Base-by-base conservation (phyloP, 2,329 filamentous ascomycete species). In the Dendrostoma leiphaemia region DNA sequence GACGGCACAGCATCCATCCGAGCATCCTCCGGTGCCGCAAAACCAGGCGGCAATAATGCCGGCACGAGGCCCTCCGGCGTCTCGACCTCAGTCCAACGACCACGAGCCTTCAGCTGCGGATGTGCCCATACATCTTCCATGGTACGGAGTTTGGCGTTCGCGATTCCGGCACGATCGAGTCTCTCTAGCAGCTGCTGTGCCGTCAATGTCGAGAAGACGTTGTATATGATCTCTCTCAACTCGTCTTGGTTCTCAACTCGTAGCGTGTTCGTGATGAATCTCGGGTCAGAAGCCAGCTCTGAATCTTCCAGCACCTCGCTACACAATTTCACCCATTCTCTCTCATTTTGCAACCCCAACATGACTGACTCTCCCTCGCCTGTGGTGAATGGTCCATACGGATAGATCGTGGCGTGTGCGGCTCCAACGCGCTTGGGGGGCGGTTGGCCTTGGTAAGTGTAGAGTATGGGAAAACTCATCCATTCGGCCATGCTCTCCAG, bases 401-500 rank as follows among this genome's bases (percentile, higher is more conserved):
- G 81, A 56, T 82, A 83, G 6, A 83, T 80, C 0, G 75, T 68
- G 0, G 79, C 78, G 56, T 83, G 80, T 1, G 77, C 74, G 0
- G 80, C 79, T 1, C 80, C 80, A 0, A 72, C 72, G 2, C 76
- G 70, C 2, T 65, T 64, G 0, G 78, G 78, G 0, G 71, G 67
- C 0, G 71, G 58, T 3, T 75, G 73, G 3, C 71, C 73, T 2
- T 79, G 65, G 56, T 72, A 78, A 0, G 78, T 67, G 56, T 83
- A 83, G 60, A 83, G 80, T 60, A 81, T 63, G 0, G 79, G 80
- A 45, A 82, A 83, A 0, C 68, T 68, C 80, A 83, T 83, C 80
- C 81, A 83, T 60, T 83, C 80, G 0, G 75, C 70, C 78, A 83
- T 80, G 45, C 74, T 74, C 61, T 83, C 80, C 7, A 83, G 67